Conservation (phyloP, 495 filamentous ascomycete species). For the Penicillium manginii region DNA sequence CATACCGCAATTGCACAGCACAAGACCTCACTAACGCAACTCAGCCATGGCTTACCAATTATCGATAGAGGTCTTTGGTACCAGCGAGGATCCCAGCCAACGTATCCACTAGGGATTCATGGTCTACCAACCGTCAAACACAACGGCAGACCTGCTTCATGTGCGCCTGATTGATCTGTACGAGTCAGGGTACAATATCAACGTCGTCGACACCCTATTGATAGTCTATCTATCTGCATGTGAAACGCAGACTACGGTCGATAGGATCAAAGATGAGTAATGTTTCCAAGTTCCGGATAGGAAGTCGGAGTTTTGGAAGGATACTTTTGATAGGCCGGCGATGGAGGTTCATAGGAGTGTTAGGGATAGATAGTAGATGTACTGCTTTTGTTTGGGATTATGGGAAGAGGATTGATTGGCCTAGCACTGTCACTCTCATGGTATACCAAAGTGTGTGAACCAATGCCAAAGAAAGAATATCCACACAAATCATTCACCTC, state of each 20-base stretch:
- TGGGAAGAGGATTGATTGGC: not conserved
- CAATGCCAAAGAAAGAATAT: no score
- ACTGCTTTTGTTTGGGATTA: conserved; percentile 2
- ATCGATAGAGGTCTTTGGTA: conserved; percentile 28
- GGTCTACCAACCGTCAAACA: conserved; percentile 24
- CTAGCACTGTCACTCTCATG: no score
- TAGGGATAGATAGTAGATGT: conserved; percentile 21
- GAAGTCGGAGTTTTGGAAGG: conserved; percentile 31
- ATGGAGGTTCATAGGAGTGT: conserved; percentile 17
- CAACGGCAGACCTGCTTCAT: conserved; percentile 29
- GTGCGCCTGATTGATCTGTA: conserved; percentile 24
- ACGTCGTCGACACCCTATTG: conserved; percentile 14
- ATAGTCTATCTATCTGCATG: no score
- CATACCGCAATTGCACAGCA: not conserved
- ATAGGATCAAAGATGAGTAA: no score
- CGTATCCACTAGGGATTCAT: conserved; percentile 33
- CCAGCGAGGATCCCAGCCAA: conserved; percentile 23
- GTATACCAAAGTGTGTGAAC: no score
- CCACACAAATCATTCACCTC: not conserved
- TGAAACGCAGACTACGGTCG: no score
- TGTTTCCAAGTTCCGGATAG: conserved; percentile 24
- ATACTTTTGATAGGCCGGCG: conserved; percentile 23
- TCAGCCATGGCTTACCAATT: conserved; percentile 20
- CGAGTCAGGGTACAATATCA: conserved; percentile 13
- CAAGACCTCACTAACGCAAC: not conserved